Conservation (phyloP, 805 yeast species). For the Kodamaea hsintzibuensis region DNA sequence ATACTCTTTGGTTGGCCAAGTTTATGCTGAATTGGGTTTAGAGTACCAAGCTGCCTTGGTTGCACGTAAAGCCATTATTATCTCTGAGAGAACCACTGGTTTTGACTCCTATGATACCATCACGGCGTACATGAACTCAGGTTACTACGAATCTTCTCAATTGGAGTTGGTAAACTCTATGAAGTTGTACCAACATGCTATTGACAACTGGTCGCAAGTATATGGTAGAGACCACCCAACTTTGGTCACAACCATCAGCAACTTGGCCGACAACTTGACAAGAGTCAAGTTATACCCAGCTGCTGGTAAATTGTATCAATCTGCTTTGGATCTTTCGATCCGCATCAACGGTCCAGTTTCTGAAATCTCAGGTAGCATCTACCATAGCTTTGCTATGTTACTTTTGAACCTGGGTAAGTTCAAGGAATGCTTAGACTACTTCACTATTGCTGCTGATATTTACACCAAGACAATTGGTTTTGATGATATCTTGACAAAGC, state of each 20-base stretch:
- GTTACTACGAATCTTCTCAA: constrained; percentile 64
- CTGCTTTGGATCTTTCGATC: constrained; percentile 53
- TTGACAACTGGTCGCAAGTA: constrained; percentile 57
- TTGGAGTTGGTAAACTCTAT: constrained; percentile 62
- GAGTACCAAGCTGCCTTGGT: constrained; percentile 59
- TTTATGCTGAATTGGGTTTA: constrained; percentile 61
- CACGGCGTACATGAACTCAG: constrained; percentile 71
- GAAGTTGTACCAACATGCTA: constrained; percentile 58
- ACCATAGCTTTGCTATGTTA: constrained; percentile 59
- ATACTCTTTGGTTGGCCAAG: constrained; percentile 63
- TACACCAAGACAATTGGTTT: constrained; percentile 65
- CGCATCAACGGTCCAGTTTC: constrained; percentile 57
- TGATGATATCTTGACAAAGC: constrained; percentile 65
- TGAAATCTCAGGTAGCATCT: constrained; percentile 62
- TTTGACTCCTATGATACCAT: constrained; percentile 76
- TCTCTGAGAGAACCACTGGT: constrained; percentile 81
- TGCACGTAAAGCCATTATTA: constrained; percentile 66
- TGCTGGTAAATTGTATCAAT: constrained; percentile 54
- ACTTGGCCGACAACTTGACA: constrained; percentile 61
- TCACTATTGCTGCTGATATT: constrained; percentile 54
- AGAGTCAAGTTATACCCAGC: constrained; percentile 47
- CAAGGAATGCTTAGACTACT: constrained; percentile 55
- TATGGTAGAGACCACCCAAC: constrained; percentile 71
- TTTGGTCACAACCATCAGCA: constrained; percentile 58
- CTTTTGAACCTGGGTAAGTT: constrained; percentile 53